Conservation (phyloP, 192 early-diverging fungal species). For the Entomortierella parvispora region DNA sequence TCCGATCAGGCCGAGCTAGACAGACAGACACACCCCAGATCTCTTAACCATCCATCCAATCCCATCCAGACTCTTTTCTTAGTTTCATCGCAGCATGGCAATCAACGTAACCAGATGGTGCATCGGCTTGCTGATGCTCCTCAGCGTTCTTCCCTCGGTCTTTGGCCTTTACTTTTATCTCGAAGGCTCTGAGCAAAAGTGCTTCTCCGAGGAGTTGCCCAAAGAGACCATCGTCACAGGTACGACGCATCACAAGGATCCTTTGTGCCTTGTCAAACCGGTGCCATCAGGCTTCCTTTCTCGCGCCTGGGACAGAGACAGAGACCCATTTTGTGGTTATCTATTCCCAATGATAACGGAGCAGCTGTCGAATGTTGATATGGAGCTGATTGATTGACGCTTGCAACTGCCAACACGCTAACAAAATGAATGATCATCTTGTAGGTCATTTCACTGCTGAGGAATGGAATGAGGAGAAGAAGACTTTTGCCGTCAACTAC, state of each 20-base stretch:
- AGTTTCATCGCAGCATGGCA: constrained; percentile 35
- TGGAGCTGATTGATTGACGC: background rate
- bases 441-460: constrained; percentile 81
- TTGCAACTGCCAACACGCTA: background rate
- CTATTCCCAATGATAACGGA: no score
- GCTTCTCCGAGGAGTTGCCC: constrained; percentile 95
- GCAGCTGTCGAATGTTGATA: no score
- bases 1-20: no score
- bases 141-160: constrained; percentile 49
- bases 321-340: no score
- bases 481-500: constrained; percentile 70
- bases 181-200: constrained; percentile 86
- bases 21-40: no score
- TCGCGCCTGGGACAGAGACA: no score
- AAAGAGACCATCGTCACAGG: constrained; percentile 88
- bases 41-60: no score
- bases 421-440: background rate
- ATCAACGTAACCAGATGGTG: constrained; percentile 44
- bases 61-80: no score
- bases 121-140: constrained; percentile 44
- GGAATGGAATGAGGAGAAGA: constrained; percentile 74
- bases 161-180: constrained; percentile 89
- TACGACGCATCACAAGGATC: constrained; percentile 36
- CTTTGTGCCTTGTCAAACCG: no score
- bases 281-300: no score